Percentiles rank a stretch among this genome's conserved stretches.
Evolutionary conservation across 441 rosid species (phyloP).

Genomic region (Bocquillonia castaneifolia): DNA sequence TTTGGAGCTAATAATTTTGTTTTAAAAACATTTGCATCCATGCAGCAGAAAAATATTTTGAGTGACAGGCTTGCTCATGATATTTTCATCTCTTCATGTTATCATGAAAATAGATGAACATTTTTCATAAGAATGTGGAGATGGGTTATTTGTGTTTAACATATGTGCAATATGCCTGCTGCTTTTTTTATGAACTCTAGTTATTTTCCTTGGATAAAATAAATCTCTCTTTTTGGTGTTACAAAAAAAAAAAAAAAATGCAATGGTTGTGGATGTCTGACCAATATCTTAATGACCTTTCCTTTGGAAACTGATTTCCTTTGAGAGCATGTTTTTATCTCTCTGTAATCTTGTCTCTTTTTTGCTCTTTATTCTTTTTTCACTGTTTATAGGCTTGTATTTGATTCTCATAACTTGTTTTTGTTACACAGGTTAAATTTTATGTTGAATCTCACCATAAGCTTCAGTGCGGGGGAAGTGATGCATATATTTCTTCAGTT

Average conservation of each 20-base stretch:
- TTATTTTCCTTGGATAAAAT: too few species aligned
- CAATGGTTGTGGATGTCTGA: neutral
- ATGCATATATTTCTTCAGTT: conserved; percentile 45
- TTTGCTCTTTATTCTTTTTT: neutral
- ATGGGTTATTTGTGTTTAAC: neutral
- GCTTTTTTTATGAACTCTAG: too few species aligned
- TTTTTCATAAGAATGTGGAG: neutral
- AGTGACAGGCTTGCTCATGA: conserved; percentile 1
- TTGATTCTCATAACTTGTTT: neutral
- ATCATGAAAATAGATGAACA: neutral
- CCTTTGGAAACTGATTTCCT: conserved; percentile 1
- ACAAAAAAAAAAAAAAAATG: too few species aligned
- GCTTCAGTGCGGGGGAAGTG: conserved; percentile 41
- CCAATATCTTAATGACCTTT: neutral
- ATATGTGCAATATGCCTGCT: too few species aligned
- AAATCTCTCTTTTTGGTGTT: too few species aligned
- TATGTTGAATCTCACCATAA: conserved; percentile 69
- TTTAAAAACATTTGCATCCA: neutral
- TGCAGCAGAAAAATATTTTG: neutral
- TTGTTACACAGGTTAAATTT: conserved; percentile 57
- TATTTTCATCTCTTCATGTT: neutral
- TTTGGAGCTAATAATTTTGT: conserved; percentile 1
- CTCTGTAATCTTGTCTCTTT: neutral
- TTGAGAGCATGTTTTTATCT: neutral
- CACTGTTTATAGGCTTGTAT: neutral